phyloP scores from a whole-genome alignment of 192 early-diverging fungal genomes.

The Coemansia biformis region DNA sequence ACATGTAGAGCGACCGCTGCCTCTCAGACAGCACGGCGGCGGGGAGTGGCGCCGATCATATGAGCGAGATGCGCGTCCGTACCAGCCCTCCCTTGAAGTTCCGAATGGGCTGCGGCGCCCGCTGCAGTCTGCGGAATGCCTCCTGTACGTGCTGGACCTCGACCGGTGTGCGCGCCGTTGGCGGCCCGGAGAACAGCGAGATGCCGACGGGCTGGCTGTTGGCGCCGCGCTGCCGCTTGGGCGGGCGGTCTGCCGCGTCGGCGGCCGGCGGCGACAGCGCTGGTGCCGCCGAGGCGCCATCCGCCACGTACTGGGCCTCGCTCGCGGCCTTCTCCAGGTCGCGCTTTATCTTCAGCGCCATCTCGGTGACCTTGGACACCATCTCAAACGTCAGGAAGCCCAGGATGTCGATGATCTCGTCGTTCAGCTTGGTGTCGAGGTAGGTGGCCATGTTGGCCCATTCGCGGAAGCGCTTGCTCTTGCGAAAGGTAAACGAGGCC shows the following conservation, averaged over 20 bases:
- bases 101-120: conserved; percentile 63
- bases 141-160: conserved; percentile 87
- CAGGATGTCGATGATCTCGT: conserved; percentile 93
- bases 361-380: conserved; percentile 87
- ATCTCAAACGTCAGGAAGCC: conserved; percentile 96
- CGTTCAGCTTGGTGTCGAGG: conserved; percentile 84
- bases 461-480: conserved; percentile 86
- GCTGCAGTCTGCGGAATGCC: conserved; percentile 82
- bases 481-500: conserved; percentile 94
- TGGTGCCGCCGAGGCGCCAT: neutral
- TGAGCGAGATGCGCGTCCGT: conserved; percentile 66
- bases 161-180: conserved; percentile 74
- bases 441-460: conserved; percentile 89
- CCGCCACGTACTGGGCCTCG: conserved; percentile 15
- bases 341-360: conserved; percentile 70
- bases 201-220: conserved; percentile 17
- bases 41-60: conserved; percentile 43
- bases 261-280: neutral
- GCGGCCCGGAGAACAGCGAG: conserved; percentile 74
- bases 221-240: conserved; percentile 26
- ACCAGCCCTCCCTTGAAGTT: conserved; percentile 74
- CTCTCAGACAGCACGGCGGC: no score
- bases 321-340: conserved; percentile 55
- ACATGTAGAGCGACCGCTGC: no score
- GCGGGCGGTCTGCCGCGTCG: conserved; percentile 8